phyloP scores from a whole-genome alignment of 441 rosid species.

The Erodium trifolium region DNA sequence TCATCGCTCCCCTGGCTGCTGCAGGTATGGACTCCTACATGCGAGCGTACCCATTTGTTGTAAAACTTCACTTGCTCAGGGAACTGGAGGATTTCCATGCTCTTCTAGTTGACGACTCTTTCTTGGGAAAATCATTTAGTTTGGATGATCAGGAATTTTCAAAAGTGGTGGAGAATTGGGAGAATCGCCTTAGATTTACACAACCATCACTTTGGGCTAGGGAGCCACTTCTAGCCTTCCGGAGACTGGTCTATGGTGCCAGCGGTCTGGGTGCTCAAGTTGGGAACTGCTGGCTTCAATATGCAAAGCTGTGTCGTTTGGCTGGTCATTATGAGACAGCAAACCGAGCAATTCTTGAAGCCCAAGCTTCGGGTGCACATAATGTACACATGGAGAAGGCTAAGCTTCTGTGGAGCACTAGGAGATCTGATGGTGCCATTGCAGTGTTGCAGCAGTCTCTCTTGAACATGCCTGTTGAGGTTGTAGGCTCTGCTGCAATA shows the following conservation, averaged over 20 bases:
- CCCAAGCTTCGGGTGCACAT: slow-evolving; percentile 87
- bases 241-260: slow-evolving; percentile 84
- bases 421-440: slow-evolving; percentile 90
- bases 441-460: slow-evolving; percentile 88
- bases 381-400: slow-evolving; percentile 97
- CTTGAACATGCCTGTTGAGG: slow-evolving; percentile 81
- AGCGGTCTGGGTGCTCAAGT: slow-evolving; percentile 83
- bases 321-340: slow-evolving; percentile 99
- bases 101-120: slow-evolving; percentile 67
- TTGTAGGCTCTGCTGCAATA: slow-evolving; percentile 68
- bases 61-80: slow-evolving; percentile 83
- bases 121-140: slow-evolving; percentile 73
- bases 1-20: slow-evolving; percentile 98
- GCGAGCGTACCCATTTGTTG: slow-evolving; percentile 90
- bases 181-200: slow-evolving; percentile 80
- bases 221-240: slow-evolving; percentile 91
- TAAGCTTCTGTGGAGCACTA: slow-evolving; percentile 88
- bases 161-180: slow-evolving; percentile 74
- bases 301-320: slow-evolving; percentile 96
- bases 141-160: slow-evolving; percentile 49
- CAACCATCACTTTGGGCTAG: slow-evolving; percentile 95
- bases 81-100: slow-evolving; percentile 85
- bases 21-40: slow-evolving; percentile 99
- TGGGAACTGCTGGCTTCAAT: slow-evolving; percentile 95
- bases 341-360: slow-evolving; percentile 87